Percentiles rank a stretch among this genome's conserved stretches.
Conservation (phyloP, 495 filamentous ascomycete genomes). For the Choiromyces venosus region DNA sequence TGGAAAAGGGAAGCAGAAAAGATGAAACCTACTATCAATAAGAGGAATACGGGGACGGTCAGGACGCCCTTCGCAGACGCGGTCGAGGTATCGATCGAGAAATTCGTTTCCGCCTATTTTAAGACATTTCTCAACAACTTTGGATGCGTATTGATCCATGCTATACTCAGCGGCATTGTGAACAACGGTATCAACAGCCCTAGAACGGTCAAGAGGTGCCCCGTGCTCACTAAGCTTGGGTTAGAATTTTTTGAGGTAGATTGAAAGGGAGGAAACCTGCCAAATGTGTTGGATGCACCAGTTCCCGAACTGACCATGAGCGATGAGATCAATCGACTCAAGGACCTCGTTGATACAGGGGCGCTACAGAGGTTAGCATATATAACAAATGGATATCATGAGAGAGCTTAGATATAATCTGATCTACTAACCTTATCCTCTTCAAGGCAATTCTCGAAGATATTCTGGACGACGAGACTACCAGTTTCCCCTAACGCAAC, state of each 20-base stretch:
- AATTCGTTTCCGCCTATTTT: slow-evolving; percentile 94
- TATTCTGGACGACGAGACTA: slow-evolving; percentile 96
- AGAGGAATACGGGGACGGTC: slow-evolving; percentile 93
- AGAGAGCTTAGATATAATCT: background rate
- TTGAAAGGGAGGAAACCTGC: slow-evolving; percentile 14
- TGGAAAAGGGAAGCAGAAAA: background rate
- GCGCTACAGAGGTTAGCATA: slow-evolving; percentile 57
- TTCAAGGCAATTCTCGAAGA: slow-evolving; percentile 97
- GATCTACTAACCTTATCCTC: slow-evolving; percentile 78
- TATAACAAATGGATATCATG: slow-evolving; percentile 8
- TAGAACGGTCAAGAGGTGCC: slow-evolving; percentile 79
- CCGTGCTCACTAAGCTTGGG: slow-evolving; percentile 64
- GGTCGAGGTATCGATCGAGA: slow-evolving; percentile 82
- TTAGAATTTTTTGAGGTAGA: slow-evolving; percentile 14
- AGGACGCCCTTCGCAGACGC: slow-evolving; percentile 82
- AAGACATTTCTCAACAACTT: slow-evolving; percentile 97
- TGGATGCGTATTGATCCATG: slow-evolving; percentile 98
- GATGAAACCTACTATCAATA: slow-evolving; percentile 69
- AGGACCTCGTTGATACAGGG: slow-evolving; percentile 95
- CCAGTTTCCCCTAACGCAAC: slow-evolving; percentile 95
- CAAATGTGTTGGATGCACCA: slow-evolving; percentile 99
- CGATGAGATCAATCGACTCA: slow-evolving; percentile 85
- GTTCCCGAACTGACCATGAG: slow-evolving; percentile 98
- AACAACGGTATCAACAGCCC: slow-evolving; percentile 90
- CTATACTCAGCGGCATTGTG: slow-evolving; percentile 91